Base-by-base conservation (phyloP, 305 asterid genomes). In the Solanum hybrid region DNA sequence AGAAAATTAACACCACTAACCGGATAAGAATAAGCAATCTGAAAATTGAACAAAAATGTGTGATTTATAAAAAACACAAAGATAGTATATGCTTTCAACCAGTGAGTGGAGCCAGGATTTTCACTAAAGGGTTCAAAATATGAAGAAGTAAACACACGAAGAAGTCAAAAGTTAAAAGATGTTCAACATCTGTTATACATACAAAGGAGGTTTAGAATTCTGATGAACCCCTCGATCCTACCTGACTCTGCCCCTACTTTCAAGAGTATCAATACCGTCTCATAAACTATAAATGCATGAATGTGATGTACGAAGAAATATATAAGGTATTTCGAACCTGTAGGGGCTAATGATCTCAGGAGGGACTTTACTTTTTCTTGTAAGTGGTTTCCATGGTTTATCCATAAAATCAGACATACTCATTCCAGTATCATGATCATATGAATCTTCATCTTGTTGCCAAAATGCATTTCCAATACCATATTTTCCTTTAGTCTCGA, bases 361-460 rank as follows among this genome's bases (percentile, higher is more conserved):
- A 1, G 99, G 97, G 90, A 96, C 90, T 71, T 91, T 89, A 37
- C 96, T 76, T 93, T 97, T 97, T 85, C 99, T 90, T 2, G 99
- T 97, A 29, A 97, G 97, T 1, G 99, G 99, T 90, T 96, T 96
- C 99, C 99, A 97, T 1, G 99, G 99, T 92, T 96, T 97, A 91
- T 97, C 98, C 94, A 95, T 87, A 82, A 97, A 96, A 94, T 97
- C 99, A 31, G 95, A 94, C 96, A 95, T 97, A 89, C 96, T 96
- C 97, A 97, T 94, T 89, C 98, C 99, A 22, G 96, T 92, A 20
- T 97, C 99, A 34, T 91, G 94, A 82, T 96, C 98, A 78, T 91
- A 94, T 13, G 96, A 85, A 32, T 94, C 98, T 40, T 95, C 98
- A 26, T 92, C 91, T 85, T 95, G 95, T 86, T 95, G 95, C 99